Evolutionary conservation across 2,329 filamentous ascomycete genomes (phyloP), one percentile per base, ranked within the genome.

Genomic region (Didymella lethalis): DNA sequence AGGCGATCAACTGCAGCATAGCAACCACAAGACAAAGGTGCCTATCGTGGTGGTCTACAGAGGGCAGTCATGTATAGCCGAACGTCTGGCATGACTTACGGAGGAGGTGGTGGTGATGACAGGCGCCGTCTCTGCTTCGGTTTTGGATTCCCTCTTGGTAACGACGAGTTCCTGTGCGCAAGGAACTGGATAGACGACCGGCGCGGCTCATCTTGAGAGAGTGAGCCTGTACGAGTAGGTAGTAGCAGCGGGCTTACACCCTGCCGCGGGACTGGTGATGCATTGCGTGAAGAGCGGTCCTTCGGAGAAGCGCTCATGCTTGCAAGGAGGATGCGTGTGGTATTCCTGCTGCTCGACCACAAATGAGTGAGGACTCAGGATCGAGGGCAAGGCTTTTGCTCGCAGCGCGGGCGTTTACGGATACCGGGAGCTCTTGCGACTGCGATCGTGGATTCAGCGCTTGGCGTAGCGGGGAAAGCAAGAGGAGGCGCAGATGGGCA

Each of bases 31-130:
- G 11, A 7, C n/a, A 40, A 20, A 40, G 7, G 36, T 2, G n/a
- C n/a, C n/a, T 20, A 11, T 40, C 32, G 3, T 40, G n/a, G 36
- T 10, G 20, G 36, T 18, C 4, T 40, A 23, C 11, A 43, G 40
- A 14, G 16, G 40, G 23, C 20, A 25, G 23, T 16, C 11, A 18
- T 25, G 20, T 43, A 7, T 16, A 20, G 18, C 25, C 7, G 36
- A 18, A 4, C 7, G 36, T 18, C 7, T 7, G 18, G 36, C 16
- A 28, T 28, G 12, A 77, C 76, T 76, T 72, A 78, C 77, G 77
- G 76, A 51, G 77, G 77, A 60, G 77, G 77, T 18, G 77, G 77
- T 63, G 77, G 77, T 50, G 75, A 78, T 47, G 75, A 77, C 60
- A 79, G 67, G 18, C 76, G 73, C 34, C 77, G 71, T 61, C 69